These are phyloP conservation scores for Trichoderma polysporum DNA, from an alignment of 2,329 filamentous ascomycete genomes.

Conservation along the genomic window DNA sequence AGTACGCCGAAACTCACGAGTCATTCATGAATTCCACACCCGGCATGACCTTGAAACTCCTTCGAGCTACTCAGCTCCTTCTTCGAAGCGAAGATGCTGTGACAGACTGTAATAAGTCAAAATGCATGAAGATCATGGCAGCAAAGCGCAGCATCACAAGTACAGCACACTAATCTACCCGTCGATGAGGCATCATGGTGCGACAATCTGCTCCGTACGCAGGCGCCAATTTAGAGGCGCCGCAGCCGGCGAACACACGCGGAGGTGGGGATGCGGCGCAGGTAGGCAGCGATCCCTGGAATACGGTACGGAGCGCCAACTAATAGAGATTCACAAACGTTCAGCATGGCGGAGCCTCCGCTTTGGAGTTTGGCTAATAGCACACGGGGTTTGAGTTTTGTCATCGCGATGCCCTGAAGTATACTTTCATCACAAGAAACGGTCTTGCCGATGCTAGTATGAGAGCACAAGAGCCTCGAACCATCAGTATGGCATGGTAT, in stretches of 20 bases:
- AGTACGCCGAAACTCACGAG: not conserved
- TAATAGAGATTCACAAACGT: not conserved
- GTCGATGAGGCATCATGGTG: constrained; percentile 16
- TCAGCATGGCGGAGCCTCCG: not conserved
- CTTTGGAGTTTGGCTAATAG: not conserved
- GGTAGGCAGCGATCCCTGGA: not conserved
- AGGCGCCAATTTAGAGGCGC: constrained; percentile 8
- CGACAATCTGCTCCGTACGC: not conserved
- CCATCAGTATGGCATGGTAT: not conserved
- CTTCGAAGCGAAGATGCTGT: not conserved
- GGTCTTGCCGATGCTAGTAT: not conserved
- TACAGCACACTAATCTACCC: constrained; percentile 1
- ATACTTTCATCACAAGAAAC: not conserved
- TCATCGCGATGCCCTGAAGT: not conserved
- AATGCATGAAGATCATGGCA: not conserved
- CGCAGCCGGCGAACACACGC: constrained; percentile 4
- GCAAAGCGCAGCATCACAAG: not conserved
- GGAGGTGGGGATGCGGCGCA: constrained; percentile 15
- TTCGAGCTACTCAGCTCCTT: not conserved
- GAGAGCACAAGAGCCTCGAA: not conserved
- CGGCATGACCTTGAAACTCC: not conserved
- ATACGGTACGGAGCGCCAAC: not conserved
- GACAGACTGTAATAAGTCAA: not conserved
- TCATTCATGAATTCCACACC: not conserved
- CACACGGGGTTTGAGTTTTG: not conserved